A percentile compares a stretch with the other conserved stretches of the same genome.
Evolutionary conservation across 441 rosid species (phyloP).

Genomic region (Lepidium campestre): DNA sequence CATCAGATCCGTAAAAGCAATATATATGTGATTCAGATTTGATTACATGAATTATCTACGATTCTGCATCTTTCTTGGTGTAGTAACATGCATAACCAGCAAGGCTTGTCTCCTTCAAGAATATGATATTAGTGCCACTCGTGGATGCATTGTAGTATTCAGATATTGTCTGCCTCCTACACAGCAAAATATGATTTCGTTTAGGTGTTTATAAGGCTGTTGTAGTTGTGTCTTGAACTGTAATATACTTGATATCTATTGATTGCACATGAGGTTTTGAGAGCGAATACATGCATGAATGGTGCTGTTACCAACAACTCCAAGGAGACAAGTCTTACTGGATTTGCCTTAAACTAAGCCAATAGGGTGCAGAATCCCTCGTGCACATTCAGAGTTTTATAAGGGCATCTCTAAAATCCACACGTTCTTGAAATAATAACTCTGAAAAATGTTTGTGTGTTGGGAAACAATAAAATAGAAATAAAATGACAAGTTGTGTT

Average conservation of each 20-base stretch:
- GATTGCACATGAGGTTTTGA: background rate
- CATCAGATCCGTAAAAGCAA: background rate
- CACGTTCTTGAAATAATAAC: background rate
- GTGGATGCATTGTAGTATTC: conserved; percentile 1
- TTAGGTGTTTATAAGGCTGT: background rate
- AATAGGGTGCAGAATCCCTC: background rate
- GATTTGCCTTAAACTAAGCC: background rate
- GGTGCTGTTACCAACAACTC: conserved; percentile 10
- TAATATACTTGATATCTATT: background rate
- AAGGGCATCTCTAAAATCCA: background rate
- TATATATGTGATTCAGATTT: conserved; percentile 6
- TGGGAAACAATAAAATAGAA: background rate
- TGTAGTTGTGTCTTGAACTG: conserved; percentile 3
- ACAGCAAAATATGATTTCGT: conserved; percentile 1
- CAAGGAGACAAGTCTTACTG: conserved; percentile 12
- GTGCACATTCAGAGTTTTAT: background rate
- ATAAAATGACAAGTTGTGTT: background rate
- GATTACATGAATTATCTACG: background rate
- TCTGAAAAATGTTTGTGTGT: background rate
- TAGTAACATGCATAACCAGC: background rate
- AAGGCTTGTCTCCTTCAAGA: conserved; percentile 7
- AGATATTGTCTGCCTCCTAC: conserved; percentile 18
- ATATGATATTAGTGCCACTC: conserved; percentile 3
- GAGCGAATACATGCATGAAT: conserved; percentile 9
- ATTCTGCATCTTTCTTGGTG: background rate